Percentiles rank a stretch among this genome's conserved stretches.
Evolutionary conservation across 148 eudicot species (phyloP).

Genomic region (Chenopodium berlandieri): DNA sequence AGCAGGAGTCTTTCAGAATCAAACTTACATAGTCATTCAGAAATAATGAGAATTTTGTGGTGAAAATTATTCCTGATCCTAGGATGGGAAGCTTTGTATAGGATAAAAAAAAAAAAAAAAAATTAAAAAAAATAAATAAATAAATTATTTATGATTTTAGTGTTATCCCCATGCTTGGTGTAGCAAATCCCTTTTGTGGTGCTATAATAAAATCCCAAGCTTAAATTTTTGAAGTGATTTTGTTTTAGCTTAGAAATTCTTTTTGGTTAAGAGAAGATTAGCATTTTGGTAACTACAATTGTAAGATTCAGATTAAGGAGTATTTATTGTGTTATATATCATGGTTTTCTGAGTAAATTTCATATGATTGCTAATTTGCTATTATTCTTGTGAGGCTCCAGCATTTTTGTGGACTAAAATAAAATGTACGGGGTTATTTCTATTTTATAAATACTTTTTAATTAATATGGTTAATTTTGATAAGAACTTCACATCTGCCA

Average conservation of each 20-base stretch:
- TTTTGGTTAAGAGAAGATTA: neutral
- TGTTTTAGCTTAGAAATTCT: neutral
- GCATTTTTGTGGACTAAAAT: neutral
- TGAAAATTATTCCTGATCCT: neutral
- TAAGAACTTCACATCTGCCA: too few species aligned
- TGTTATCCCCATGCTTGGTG: neutral
- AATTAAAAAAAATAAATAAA: neutral
- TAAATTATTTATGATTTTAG: neutral
- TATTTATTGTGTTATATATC: neutral
- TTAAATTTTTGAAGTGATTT: neutral
- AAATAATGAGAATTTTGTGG: conserved; percentile 7
- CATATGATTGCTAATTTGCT: neutral
- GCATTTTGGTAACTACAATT: neutral
- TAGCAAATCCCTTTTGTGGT: neutral
- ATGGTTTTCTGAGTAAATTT: neutral
- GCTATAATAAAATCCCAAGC: neutral
- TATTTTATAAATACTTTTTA: too few species aligned
- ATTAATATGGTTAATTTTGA: too few species aligned
- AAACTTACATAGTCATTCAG: neutral
- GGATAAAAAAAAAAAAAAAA: neutral
- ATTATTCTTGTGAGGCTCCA: neutral
- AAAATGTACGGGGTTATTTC: neutral
- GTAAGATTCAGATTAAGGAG: neutral
- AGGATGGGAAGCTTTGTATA: conserved; percentile 18
- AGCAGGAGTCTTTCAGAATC: neutral